Base-by-base conservation (phyloP, 2,329 filamentous ascomycete species). In the Cercospora sp. region DNA sequence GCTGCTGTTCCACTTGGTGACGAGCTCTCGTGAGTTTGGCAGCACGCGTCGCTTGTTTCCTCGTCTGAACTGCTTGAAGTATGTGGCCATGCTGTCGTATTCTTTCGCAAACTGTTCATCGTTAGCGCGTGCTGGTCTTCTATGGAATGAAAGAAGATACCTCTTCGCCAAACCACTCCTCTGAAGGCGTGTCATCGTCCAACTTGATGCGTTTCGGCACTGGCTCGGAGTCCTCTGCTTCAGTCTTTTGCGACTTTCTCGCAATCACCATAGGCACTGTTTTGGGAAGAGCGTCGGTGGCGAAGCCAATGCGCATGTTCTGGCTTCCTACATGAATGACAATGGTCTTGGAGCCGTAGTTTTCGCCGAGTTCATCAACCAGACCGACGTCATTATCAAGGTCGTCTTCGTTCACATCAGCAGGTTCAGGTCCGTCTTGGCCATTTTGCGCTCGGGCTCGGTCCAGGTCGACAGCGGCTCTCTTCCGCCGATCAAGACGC, bases 21-120 rank as follows among this genome's bases (percentile, higher is more conserved):
- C 94, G 67, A 97, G 85, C 77, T 99, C 95, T 79, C 97, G 97
- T 0, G 94, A 97, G 78, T 98, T 98, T n/a, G 95, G 95, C 61
- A 98, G 82, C 16, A 97, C 94, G 78, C 97, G 91, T 77, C 93
- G 90, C 85, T 98, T 98, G 81, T 97, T 97, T 73, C 89, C 88
- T 70, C 94, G 90, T 92, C 98, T 97, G 62, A 93, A 91, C 2
- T 90, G 83, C 81, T 97, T 97, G 69, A 99, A 87, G 55, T 97
- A 94, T 64, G 89, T 89, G 69, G 89, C 92, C 90, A 95, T 91
- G 76, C 90, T 90, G 66, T 88, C 88, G 80, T 94, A 98, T 77
- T 87, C 85, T 58, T 84, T 84, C 32, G 86, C 84, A 74, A 88
- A 89, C 82, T 88, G 69, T 5, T 26, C n/a, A 7, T 21, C 5